These are phyloP conservation scores for Emmonsiellopsis sp. DNA, from an alignment of 2,329 filamentous ascomycete species.

Conservation along the genomic window DNA sequence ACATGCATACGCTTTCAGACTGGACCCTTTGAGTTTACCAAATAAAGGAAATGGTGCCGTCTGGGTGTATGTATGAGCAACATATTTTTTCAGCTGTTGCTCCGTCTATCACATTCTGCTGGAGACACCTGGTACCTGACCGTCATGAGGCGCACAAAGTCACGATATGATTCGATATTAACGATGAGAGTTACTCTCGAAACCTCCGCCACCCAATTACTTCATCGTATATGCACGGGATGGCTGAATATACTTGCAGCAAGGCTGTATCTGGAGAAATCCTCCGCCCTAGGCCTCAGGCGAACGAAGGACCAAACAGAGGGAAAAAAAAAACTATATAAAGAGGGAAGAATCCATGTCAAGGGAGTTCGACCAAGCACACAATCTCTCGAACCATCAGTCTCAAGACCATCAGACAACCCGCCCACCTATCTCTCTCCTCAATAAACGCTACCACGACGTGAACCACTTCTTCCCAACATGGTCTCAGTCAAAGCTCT, in stretches of 20 bases:
- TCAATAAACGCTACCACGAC: not conserved
- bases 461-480: not conserved
- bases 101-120: too few species aligned
- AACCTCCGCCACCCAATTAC: not conserved
- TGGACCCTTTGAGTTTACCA: not conserved
- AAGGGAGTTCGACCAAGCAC: not conserved
- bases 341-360: not conserved
- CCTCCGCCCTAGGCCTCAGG: not conserved
- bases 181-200: not conserved
- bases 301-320: not conserved
- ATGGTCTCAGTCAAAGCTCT: not conserved
- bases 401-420: not conserved
- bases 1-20: not conserved
- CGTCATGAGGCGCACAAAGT: too few species aligned
- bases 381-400: not conserved
- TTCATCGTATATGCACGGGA: not conserved
- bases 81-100: too few species aligned
- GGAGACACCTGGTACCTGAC: too few species aligned
- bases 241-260: not conserved
- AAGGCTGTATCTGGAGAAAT: not conserved
- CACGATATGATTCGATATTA: too few species aligned
- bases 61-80: too few species aligned
- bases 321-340: not conserved
- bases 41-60: too few species aligned
- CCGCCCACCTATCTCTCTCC: not conserved